A percentile compares a stretch with the other conserved stretches of the same genome.
phyloP scores from a whole-genome alignment of 306 rosid genomes.

The Sophora flavescens region DNA sequence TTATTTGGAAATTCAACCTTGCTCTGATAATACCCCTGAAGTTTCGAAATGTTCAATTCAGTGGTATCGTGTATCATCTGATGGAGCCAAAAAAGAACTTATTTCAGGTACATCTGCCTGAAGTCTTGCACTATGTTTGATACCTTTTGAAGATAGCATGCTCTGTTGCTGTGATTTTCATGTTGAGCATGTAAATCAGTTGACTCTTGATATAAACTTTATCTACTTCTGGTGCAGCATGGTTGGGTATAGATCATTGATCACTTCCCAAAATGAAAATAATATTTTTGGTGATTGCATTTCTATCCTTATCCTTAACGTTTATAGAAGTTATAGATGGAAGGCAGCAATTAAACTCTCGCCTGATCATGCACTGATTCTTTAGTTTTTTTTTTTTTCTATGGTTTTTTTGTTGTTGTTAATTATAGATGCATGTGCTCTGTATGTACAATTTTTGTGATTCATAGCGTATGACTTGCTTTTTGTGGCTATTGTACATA shows the following conservation, averaged over 20 bases:
- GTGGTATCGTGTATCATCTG: slow-evolving; percentile 80
- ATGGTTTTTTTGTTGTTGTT: no score
- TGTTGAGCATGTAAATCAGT: slow-evolving; percentile 12
- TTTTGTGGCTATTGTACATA: slow-evolving; percentile 5
- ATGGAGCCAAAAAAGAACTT: slow-evolving; percentile 84
- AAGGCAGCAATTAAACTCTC: slow-evolving; percentile 6
- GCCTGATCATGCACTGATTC: not conserved
- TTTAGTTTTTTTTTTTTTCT: not conserved
- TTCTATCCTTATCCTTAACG: not conserved
- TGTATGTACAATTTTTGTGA: not conserved
- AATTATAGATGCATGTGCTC: not conserved
- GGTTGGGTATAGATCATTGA: slow-evolving; percentile 13
- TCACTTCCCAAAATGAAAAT: not conserved
- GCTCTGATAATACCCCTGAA: slow-evolving; percentile 69
- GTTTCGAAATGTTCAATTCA: slow-evolving; percentile 78
- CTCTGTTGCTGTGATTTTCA: not conserved
- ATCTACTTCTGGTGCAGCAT: not conserved
- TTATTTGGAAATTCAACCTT: slow-evolving; percentile 75
- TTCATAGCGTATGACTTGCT: not conserved
- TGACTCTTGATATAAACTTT: not conserved
- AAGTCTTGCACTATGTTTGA: not conserved
- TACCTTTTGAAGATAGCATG: not conserved
- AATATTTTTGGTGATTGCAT: not conserved
- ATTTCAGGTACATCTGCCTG: slow-evolving; percentile 71
- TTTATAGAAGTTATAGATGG: not conserved